Conservation (phyloP, 2,329 filamentous ascomycete genomes). For the Penicillium hesseltinei region DNA sequence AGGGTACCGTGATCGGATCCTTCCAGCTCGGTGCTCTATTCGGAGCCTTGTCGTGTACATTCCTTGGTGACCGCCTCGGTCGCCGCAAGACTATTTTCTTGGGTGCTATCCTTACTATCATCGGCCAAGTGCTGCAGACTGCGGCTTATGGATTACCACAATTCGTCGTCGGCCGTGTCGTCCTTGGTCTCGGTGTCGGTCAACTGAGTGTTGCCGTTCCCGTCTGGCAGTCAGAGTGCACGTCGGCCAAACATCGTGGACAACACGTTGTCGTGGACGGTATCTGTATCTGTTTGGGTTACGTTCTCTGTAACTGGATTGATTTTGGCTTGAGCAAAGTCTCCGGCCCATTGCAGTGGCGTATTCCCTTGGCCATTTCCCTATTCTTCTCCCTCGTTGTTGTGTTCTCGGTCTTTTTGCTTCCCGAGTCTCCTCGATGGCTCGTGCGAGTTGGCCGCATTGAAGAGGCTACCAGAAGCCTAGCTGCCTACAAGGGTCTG, state of each 20-base stretch:
- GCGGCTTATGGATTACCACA: slow-evolving; percentile 47
- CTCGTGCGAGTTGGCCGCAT: slow-evolving; percentile 36
- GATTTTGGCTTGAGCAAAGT: slow-evolving; percentile 34
- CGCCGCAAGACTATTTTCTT: slow-evolving; percentile 48
- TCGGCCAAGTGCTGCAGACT: slow-evolving; percentile 48
- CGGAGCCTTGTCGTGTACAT: slow-evolving; percentile 17
- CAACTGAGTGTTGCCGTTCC: slow-evolving; percentile 50
- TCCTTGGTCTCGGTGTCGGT: slow-evolving; percentile 52
- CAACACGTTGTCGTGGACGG: slow-evolving; percentile 51
- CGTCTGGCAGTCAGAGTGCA: slow-evolving; percentile 51
- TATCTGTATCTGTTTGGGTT: slow-evolving; percentile 41
- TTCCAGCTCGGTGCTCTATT: slow-evolving; percentile 20
- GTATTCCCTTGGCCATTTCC: slow-evolving; percentile 23
- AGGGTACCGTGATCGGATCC: slow-evolving; percentile 30
- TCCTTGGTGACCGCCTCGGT: slow-evolving; percentile 47
- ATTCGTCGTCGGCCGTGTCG: slow-evolving; percentile 49
- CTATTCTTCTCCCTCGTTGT: slow-evolving; percentile 26
- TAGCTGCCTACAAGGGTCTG: slow-evolving; percentile 42
- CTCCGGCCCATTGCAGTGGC: slow-evolving; percentile 21
- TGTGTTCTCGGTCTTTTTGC: slow-evolving; percentile 20
- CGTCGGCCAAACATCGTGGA: slow-evolving; percentile 48
- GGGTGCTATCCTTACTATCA: slow-evolving; percentile 44
- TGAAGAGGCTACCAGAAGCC: slow-evolving; percentile 34
- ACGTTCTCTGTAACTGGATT: slow-evolving; percentile 26
- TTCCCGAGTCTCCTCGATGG: slow-evolving; percentile 27